Base-by-base conservation (phyloP, 768 basidiomycete genomes). In the Macrolepiota albuminosa region DNA sequence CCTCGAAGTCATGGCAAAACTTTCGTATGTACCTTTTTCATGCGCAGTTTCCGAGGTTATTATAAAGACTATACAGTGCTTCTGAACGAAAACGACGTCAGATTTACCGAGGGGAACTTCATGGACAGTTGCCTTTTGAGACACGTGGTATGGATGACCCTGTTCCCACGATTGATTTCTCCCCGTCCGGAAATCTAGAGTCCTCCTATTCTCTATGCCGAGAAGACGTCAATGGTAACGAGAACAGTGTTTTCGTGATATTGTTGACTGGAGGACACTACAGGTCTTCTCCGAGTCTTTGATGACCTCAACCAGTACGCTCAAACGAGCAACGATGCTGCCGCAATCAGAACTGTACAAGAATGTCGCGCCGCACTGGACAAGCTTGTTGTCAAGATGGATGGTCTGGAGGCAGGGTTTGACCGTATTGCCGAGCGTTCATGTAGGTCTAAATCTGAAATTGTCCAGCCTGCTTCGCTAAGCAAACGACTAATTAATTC, bases 61-160 rank as follows among this genome's bases (percentile, higher is more conserved):
- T 36, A 37, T 57, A 61, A 60, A 14, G 24, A 55, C 31, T 39
- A 4, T 59, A 93, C 60, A 93, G 90, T 8, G 78, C 86, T 0
- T 84, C 78, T 54, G 97, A 99, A 71, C 81, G 83, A 61, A 91
- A 90, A 65, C 84, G 93, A 21, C 84, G 97, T 2, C 85, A 89
- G 64, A 81, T 89, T n/a, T 95, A 96, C 69, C 82, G 91, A 24
- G 81, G 87, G 4, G 94, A 96, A 67, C 81, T 91, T 13, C 84
- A 91, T 61, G 90, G 90, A 0, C 88, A 92, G 64, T 78, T 98
- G 6, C 97, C 97, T 0, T 98, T 95, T 69, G 88, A 91, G 40
- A 82, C 88, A 3, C 78, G 80, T 53, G 90, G 89, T 3, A 84
- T 97, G 84, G 89, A 92, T 39, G 91, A 89, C 62, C 77, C 86